Evolutionary conservation across 2,329 filamentous ascomycete species (phyloP), one percentile per base, ranked within the genome.

Genomic region (Phialemonium atrogriseum): DNA sequence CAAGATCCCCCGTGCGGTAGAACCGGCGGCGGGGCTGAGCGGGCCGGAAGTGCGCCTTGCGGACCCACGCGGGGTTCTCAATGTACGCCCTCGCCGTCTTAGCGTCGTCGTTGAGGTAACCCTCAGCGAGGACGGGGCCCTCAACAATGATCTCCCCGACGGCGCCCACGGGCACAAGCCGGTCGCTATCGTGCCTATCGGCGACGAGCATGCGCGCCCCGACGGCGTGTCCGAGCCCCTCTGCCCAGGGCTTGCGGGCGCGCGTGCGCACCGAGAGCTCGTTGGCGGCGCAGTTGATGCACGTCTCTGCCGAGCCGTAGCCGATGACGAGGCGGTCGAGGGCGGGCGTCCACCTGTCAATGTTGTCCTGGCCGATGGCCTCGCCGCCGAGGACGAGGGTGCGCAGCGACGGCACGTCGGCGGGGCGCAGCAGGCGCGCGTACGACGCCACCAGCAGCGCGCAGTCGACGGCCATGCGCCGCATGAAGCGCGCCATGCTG

Each of bases 351-450:
- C 66, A 69, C 5, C 48, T 51, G 0, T 58, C 53, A 11, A 65
- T 64, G 19, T 68, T 63, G 7, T 60, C 61, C 0, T 61, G 52
- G 0, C 68, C 70, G 36, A 75, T 66, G 7, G 64, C 59, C 44
- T 71, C 67, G 9, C 67, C 67, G n/a, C 65, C 66, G 8, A 34
- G 17, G 13, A 37, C 11, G 10, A 42, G 22, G 14, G 18, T 23
- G 19, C 30, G 26, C 20, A 42, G 20, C 2, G 10, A 19, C 4
- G 40, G 40, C 10, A 37, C 12, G 5, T 38, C 37, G 9, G 13
- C 28, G 5, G 40, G 39, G 10, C 16, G 5, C 10, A 42, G 10
- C 10, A 37, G 10, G 6, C 17, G 15, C 9, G 33, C 20, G 4
- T 11, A 22, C 18, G 31, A 31, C 19, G 10, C 15, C 13, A 11